Evolutionary conservation across 805 yeast genomes (phyloP).

Genomic region (Sugiyamaella marilandica): DNA sequence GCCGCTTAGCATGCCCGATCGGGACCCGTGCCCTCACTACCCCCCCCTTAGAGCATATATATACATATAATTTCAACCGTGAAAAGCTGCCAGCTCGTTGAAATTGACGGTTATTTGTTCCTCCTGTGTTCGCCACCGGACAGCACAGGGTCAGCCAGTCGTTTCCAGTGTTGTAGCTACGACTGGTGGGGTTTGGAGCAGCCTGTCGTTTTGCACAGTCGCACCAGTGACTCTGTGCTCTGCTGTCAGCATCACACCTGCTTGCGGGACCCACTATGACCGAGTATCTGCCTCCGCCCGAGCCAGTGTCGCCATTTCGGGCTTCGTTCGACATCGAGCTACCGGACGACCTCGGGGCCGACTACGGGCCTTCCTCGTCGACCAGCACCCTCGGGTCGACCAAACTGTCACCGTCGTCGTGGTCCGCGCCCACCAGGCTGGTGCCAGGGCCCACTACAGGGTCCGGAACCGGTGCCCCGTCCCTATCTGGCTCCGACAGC

Average conservation of each 20-base stretch:
- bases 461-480: too few relatives aligned
- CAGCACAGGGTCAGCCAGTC: too few relatives aligned
- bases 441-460: too few relatives aligned
- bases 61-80: not conserved
- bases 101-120: too few relatives aligned
- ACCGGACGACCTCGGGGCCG: conserved; percentile 1
- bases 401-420: not conserved
- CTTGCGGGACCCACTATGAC: not conserved
- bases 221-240: not conserved
- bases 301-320: conserved; percentile 27
- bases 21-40: not conserved
- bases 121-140: too few relatives aligned
- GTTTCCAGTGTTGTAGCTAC: too few relatives aligned
- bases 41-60: not conserved
- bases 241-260: too few relatives aligned
- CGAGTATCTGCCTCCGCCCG: conserved; percentile 26
- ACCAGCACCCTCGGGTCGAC: not conserved
- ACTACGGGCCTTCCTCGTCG: not conserved
- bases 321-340: conserved; percentile 18
- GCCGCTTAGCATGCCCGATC: not conserved
- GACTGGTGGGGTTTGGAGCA: not conserved
- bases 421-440: not conserved
- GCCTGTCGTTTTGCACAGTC: not conserved
- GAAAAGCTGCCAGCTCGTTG: too few relatives aligned
- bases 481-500: not conserved